These are phyloP conservation scores for Geranium rotundifolium DNA, from an alignment of 345 rosid species.

Conservation along the genomic window DNA sequence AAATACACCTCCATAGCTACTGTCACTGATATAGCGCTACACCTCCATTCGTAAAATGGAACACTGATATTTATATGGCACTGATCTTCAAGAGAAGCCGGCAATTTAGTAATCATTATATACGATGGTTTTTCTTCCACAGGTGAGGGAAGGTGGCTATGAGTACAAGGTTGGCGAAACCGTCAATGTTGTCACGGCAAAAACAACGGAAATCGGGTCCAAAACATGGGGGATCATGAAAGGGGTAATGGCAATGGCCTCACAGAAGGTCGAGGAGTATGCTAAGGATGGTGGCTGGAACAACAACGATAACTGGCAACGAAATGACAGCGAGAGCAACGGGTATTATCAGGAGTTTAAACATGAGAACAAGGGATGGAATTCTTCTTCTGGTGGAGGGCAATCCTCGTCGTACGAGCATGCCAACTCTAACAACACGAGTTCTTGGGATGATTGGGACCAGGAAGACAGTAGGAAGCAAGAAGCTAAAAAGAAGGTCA, in stretches of 20 bases:
- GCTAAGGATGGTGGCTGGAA: conserved; percentile 62
- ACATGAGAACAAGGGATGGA: conserved; percentile 46
- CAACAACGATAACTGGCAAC: conserved; percentile 47
- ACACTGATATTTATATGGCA: background rate
- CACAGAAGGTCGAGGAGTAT: conserved; percentile 82
- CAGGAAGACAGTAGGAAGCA: conserved; percentile 42
- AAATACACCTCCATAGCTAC: background rate
- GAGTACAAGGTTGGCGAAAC: conserved; percentile 86
- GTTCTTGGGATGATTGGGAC: conserved; percentile 95
- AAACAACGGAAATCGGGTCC: conserved; percentile 85
- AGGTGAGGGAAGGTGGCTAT: conserved; percentile 92
- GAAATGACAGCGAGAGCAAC: conserved; percentile 42
- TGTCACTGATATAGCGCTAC: background rate
- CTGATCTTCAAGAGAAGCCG: background rate
- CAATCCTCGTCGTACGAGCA: conserved; percentile 45
- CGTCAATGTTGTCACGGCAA: conserved; percentile 69
- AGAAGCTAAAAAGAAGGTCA: conserved; percentile 25
- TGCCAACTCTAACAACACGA: conserved; percentile 32
- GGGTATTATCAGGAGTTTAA: conserved; percentile 51
- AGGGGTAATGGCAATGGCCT: conserved; percentile 86
- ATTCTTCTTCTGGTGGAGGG: conserved; percentile 42
- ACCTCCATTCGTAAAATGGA: background rate
- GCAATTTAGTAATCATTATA: background rate
- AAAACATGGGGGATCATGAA: conserved; percentile 99
- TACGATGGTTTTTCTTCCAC: conserved; percentile 2